Evolutionary conservation across 2,329 filamentous ascomycete genomes (phyloP).

Genomic region (Pseudocercospora musae): DNA sequence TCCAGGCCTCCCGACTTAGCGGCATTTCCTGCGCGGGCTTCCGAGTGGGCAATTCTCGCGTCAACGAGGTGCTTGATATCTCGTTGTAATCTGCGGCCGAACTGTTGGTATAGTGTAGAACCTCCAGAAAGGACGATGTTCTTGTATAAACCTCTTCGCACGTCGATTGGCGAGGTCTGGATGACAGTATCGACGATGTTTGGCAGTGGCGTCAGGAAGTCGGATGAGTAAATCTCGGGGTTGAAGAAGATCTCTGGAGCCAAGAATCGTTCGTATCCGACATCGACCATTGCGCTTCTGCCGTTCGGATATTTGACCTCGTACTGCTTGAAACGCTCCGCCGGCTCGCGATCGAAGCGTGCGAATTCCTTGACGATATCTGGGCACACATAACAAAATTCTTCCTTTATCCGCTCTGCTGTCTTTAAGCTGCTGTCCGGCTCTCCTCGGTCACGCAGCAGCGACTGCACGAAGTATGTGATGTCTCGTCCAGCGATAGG

Average conservation of each 20-base stretch:
- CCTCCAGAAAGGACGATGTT: slow-evolving; percentile 98
- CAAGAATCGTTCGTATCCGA: slow-evolving; percentile 96
- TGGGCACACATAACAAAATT: slow-evolving; percentile 96
- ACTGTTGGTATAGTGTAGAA: slow-evolving; percentile 97
- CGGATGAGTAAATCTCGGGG: slow-evolving; percentile 97
- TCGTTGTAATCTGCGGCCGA: slow-evolving; percentile 89
- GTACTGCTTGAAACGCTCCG: slow-evolving; percentile 81
- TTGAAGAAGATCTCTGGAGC: slow-evolving; percentile 99
- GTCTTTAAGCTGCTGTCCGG: slow-evolving; percentile 96
- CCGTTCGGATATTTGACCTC: slow-evolving; percentile 82
- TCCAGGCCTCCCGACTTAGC: slow-evolving; percentile 92
- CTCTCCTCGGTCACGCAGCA: slow-evolving; percentile 93
- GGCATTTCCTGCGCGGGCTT: slow-evolving; percentile 78
- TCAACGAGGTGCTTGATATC: slow-evolving; percentile 97
- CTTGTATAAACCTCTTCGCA: slow-evolving; percentile 95
- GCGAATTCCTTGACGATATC: slow-evolving; percentile 99
- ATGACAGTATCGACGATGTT: slow-evolving; percentile 95
- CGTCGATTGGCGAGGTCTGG: slow-evolving; percentile 95
- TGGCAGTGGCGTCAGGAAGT: slow-evolving; percentile 93
- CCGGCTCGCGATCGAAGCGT: slow-evolving; percentile 88
- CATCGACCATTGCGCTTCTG: slow-evolving; percentile 78
- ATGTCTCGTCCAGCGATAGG: slow-evolving; percentile 97
- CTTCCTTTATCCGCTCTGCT: slow-evolving; percentile 96
- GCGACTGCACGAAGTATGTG: slow-evolving; percentile 96
- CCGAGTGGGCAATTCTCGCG: slow-evolving; percentile 85